These are phyloP conservation scores for Cladosporium sphaerospermum DNA, from an alignment of 2,329 filamentous ascomycete genomes.

Conservation along the genomic window DNA sequence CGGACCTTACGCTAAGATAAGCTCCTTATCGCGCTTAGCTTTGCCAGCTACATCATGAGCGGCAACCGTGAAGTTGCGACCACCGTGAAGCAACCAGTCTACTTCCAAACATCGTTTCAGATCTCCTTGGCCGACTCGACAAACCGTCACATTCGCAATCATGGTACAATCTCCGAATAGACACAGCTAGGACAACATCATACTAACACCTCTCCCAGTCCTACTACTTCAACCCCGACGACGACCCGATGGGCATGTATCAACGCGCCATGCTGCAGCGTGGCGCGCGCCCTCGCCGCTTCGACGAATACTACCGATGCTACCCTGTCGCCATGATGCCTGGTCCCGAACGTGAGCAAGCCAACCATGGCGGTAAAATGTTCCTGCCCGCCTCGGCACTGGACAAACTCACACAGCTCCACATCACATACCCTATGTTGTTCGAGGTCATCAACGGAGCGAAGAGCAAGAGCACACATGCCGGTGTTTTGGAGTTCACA, in stretches of 20 bases:
- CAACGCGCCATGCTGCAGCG: slow-evolving; percentile 48
- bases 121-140: no score
- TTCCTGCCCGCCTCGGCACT: slow-evolving; percentile 93
- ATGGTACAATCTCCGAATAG: neutral
- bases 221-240: slow-evolving; percentile 47
- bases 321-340: slow-evolving; percentile 94
- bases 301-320: slow-evolving; percentile 98
- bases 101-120: no score
- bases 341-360: slow-evolving; percentile 76
- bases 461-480: slow-evolving; percentile 74
- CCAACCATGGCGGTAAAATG: slow-evolving; percentile 97
- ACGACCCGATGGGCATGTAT: slow-evolving; percentile 49
- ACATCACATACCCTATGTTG: slow-evolving; percentile 95
- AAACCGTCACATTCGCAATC: neutral
- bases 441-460: slow-evolving; percentile 93
- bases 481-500: slow-evolving; percentile 93
- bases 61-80: no score
- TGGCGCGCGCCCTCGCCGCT: slow-evolving; percentile 59
- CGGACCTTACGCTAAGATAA: no score
- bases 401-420: slow-evolving; percentile 90
- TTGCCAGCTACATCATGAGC: no score
- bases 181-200: no score
- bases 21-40: no score
- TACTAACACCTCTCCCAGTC: slow-evolving; percentile 14
- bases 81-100: no score